phyloP scores from a whole-genome alignment of 345 rosid genomes.

The Brassica rapa region DNA sequence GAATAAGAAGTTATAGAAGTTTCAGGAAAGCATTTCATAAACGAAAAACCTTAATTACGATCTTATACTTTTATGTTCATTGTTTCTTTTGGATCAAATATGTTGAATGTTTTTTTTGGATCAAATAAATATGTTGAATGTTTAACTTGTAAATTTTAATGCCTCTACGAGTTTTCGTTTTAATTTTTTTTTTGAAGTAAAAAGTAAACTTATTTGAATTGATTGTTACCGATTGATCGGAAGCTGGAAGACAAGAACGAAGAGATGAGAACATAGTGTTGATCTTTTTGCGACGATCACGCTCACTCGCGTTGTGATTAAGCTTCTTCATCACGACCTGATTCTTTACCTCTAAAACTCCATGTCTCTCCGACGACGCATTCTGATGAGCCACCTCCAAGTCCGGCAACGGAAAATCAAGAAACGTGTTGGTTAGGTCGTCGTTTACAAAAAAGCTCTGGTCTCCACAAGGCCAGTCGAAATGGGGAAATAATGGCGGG shows the following conservation, averaged over 20 bases:
- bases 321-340: slow-evolving; percentile 46
- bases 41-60: no score
- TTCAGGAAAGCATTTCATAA: no score
- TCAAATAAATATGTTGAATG: no score
- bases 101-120: no score
- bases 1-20: no score
- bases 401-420: slow-evolving; percentile 36
- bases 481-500: slow-evolving; percentile 26
- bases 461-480: slow-evolving; percentile 33
- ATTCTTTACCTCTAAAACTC: background rate
- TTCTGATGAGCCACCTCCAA: slow-evolving; percentile 31
- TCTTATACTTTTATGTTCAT: no score
- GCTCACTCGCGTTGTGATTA: slow-evolving; percentile 71
- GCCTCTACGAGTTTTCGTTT: no score
- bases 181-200: background rate
- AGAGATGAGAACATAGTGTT: slow-evolving; percentile 60
- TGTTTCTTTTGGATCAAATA: no score
- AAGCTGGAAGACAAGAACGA: slow-evolving; percentile 59
- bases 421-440: slow-evolving; percentile 13
- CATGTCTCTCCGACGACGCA: slow-evolving; percentile 12
- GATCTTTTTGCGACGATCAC: slow-evolving; percentile 64
- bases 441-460: background rate
- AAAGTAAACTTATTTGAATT: background rate
- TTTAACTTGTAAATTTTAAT: background rate
- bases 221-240: slow-evolving; percentile 48